Base-by-base conservation (phyloP, 805 yeast species). In the Osmozyma mogii region DNA sequence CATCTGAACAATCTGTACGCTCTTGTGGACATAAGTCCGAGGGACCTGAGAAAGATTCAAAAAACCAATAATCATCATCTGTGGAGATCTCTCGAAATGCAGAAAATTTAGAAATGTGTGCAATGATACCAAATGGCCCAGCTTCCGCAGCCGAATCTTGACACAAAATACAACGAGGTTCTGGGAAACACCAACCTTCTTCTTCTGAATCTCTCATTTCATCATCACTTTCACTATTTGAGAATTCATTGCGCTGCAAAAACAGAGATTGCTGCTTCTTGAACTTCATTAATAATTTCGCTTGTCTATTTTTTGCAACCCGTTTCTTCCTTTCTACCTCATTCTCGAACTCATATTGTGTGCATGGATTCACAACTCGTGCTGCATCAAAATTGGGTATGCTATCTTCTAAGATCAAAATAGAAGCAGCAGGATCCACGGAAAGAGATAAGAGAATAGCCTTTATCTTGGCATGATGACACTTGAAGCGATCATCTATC, bases 211-310 rank as follows among this genome's bases (percentile, higher is more conserved):
- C 70, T 12, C 52, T 56, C 51, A 61, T 61, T 22, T 63, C 75
- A 7, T 52, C 54, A 31, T 68, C 78, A 36, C 58, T 55, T 24
- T 42, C 33, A 21, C 59, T 61, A 4, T 32, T 27, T 11, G 33
- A 56, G 17, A 50, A 45, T 14, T 54, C 40, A 39, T 74, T 68
- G 17, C 70, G 68, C 33, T 72, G 73, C 17, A 81, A 72, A 56
- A 89, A 92, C 57, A 66, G 70, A 22, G 72, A 65, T 49, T 89
- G 97, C 44, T 85, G 94, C 39, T 71, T 73, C 40, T 79, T 82
- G 48, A 89, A 72, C 35, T 79, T 84, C 1, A 81, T 89, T 68
- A 89, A 53, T 18, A 88, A 65, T 42, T 75, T 79, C 1, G 69
- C 71, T 42, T 76, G 80, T 40, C 88, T 73, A 35, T 70, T 77